Conservation (phyloP, 1,284 basidiomycete genomes). For the Ustilago trichophora region DNA sequence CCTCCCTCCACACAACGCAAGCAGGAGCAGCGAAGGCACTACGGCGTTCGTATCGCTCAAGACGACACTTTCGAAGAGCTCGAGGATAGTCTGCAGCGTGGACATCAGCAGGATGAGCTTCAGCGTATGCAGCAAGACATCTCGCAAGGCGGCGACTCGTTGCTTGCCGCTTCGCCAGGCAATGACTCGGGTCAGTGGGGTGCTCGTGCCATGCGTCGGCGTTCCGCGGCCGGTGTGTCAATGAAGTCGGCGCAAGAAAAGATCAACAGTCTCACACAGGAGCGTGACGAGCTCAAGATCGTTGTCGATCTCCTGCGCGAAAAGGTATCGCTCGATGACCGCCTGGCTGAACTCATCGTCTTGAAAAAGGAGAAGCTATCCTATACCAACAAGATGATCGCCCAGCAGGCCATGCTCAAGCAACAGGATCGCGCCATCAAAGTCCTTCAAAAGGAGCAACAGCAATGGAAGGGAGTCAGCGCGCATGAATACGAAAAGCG, state of each 20-base stretch:
- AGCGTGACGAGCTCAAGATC: conserved; percentile 64
- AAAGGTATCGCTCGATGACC: conserved; percentile 60
- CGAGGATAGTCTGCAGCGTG: conserved; percentile 48
- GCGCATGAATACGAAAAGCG: conserved; percentile 35
- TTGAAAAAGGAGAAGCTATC: conserved; percentile 61
- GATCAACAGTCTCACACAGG: conserved; percentile 61
- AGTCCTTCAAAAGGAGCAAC: conserved; percentile 56
- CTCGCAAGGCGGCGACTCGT: conserved; percentile 45
- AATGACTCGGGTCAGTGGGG: conserved; percentile 57
- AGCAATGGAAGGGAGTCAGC: conserved; percentile 49
- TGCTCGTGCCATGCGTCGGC: conserved; percentile 52
- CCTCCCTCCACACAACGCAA: conserved; percentile 49
- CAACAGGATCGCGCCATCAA: conserved; percentile 63
- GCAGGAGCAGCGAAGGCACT: conserved; percentile 42
- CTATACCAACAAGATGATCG: conserved; percentile 59
- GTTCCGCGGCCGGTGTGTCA: conserved; percentile 57
- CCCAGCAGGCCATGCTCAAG: conserved; percentile 59
- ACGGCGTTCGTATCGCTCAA: conserved; percentile 49
- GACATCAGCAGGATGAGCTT: conserved; percentile 41
- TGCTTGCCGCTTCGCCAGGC: conserved; percentile 27
- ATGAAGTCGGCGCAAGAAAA: conserved; percentile 61
- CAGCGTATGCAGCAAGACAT: conserved; percentile 49
- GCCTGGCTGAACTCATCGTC: conserved; percentile 55
- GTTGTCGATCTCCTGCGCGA: conserved; percentile 63
- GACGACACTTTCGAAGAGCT: conserved; percentile 50